Base-by-base conservation (phyloP, 208 protist genomes). In the Porcisia hertigi region DNA sequence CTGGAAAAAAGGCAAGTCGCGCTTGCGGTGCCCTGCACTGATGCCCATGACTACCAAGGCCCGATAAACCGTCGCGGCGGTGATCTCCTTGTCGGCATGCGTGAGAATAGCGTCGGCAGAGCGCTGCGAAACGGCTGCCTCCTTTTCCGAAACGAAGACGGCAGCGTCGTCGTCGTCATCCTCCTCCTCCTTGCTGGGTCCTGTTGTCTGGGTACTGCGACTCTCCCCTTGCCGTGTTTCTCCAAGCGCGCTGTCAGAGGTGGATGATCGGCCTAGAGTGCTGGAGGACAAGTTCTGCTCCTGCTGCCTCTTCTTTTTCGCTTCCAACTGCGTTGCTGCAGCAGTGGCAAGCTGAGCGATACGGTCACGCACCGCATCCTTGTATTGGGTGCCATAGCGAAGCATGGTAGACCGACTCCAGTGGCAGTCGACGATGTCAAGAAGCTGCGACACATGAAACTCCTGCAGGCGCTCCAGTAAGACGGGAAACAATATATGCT, bases 1-100 rank as follows among this genome's bases (percentile, higher is more conserved):
- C 57, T 86, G 82, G 76, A 96, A 96, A 72, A 94, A 92, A 25
- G 84, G 86, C 53, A 93, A 49, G 74, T 96, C 92, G 5, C 90
- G 79, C 78, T 94, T 96, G 12, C 89, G 89, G 1, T 79, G 80
- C 1, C 86, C 88, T 41, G 75, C 91, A 59, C 88, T 90, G 79
- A 96, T 87, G 52, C 90, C 92, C 80, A 93, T 88, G 4, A 93
- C 89, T 34, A 90, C 60, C 54, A 94, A 73, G 62, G 85, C 86
- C 20, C 86, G 86, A 41, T 89, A 71, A 6, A 92, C 80, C 34
- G 69, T 78, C 25, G 69, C 74, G 1, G 91, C 66, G n/a, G 58
- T 86, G 64, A 93, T 87, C 71, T 92, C 83, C 18, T 71, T 66
- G 8, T 63, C 70, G 3, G 85, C 88, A 43, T 77, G 41, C n/a